Evolutionary conservation across 768 basidiomycete genomes (phyloP), one percentile per base, ranked within the genome.

Genomic region (Mycena kentingensis): DNA sequence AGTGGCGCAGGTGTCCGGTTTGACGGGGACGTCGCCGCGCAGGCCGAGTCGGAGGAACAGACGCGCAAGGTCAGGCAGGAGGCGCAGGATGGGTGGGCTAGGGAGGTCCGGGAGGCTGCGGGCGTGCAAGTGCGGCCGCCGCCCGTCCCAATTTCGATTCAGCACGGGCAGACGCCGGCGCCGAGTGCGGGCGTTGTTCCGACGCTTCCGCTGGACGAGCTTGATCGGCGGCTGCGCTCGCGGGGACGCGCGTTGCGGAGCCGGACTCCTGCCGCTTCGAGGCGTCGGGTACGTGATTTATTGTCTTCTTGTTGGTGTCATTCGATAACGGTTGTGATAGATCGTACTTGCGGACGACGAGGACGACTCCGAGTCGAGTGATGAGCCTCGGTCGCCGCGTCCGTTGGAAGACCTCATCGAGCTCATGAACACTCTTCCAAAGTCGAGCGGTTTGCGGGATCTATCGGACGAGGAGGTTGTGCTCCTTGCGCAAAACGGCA

Each of bases 381-480:
- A 34, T 26, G 49, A 64, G 12, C 52, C 51, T 2, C 50, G 60
- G 0, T 34, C 54, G 31, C 52, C 67, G 4, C 78, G 94, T 18
- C 72, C 87, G 1, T 71, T 94, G 7, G 84, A 87, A 32, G 90
- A 93, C 57, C 88, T 88, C 60, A 76, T 92, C 48, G 81, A 87
- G 21, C 77, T 98, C 49, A 92, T 88, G 62, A 88, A 89, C 63
- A 82, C 84, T 51, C 84, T 82, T 3, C 84, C 87, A 1, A 74
- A 82, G 46, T 83, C 87, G 3, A 74, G 83, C 7, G 78, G 81
- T 21, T 62, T 90, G 46, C 71, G 78, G 37, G 74, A 82, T 58
- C 71, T 99, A 63, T 89, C 82, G 46, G 93, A 99, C 61, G 96
- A 98, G 65, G 97, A 98, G 70, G 77, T 99, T 37, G 87, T 98